Evolutionary conservation across 768 basidiomycete genomes (phyloP).

Genomic region (Leccinellum rugosiceps): DNA sequence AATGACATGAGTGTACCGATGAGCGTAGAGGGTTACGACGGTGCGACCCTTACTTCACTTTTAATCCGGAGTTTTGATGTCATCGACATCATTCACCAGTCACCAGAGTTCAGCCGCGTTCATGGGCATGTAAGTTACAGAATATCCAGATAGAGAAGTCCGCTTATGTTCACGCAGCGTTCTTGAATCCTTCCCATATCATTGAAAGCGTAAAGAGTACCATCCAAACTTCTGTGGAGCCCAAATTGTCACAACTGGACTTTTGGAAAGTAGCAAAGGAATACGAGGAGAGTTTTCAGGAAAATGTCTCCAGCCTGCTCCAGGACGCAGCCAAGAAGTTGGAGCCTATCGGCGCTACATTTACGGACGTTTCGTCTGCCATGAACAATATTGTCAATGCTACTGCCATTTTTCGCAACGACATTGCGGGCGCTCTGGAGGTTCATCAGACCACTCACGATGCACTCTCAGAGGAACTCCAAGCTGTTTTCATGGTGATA

Average conservation of each 20-base stretch:
- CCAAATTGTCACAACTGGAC: not conserved
- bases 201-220: not conserved
- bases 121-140: not conserved
- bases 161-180: not conserved
- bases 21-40: not conserved
- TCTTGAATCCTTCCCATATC: not conserved
- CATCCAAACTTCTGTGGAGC: not conserved
- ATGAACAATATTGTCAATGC: slow-evolving; percentile 5
- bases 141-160: not conserved
- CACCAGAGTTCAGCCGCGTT: not conserved
- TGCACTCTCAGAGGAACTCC: slow-evolving; percentile 5
- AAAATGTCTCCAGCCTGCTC: slow-evolving; percentile 7
- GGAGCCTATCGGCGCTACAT: not conserved
- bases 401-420: slow-evolving; percentile 13
- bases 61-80: not conserved
- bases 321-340: not conserved
- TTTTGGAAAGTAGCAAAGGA: slow-evolving; percentile 11
- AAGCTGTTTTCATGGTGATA: slow-evolving; percentile 1
- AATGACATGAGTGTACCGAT: not conserved
- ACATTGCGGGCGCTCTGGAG: slow-evolving; percentile 7
- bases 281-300: slow-evolving; percentile 1
- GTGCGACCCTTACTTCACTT: not conserved
- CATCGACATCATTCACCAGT: not conserved
- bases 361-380: slow-evolving; percentile 2
- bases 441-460: slow-evolving; percentile 6